Base-by-base conservation (phyloP, 176 grass and related monocot genomes). In the Thalia dealbata region DNA sequence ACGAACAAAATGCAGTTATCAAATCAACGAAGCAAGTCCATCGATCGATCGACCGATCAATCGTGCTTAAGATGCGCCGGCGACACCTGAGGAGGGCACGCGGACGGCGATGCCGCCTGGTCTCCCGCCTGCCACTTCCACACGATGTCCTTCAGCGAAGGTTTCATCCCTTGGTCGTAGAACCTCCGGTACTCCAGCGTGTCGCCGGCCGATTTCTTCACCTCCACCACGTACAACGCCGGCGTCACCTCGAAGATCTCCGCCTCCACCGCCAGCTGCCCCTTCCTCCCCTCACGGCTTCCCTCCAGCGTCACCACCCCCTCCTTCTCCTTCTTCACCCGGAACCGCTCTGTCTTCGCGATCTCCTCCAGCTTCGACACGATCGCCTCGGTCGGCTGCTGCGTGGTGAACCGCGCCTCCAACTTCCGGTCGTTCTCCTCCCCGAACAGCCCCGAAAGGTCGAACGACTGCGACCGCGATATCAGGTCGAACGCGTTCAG, bases 401-500 rank as follows among this genome's bases (percentile, higher is more conserved):
- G 79, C 29, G 86, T 92, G 86, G 89, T 91, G 75, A 91, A 96
- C 76, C 80, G 75, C 0, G 82, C 73, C 64, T 81, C 83, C 2
- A 86, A 43, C 76, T 79, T 76, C 74, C 88, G 86, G 45, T 73
- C 78, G 50, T 83, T 69, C 28, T 85, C 89, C 63, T 81, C 76
- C 73, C 82, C 89, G 71, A 96, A 96, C 60, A 96, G 75, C 67
- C 89, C 79, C 62, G 89, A 96, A 22, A 96, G 86, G 71, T 96
- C 89, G 64, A 96, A 92, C 72, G 88, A 89, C 35, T 72, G 79
- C 76, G 88, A 96, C 18, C 89, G 82, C 18, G 92, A 91, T 50
- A 96, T 96, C 52, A 96, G 85, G 81, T 96, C 92, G 73, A 96
- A 96, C 5, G 92, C 92, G 58, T 96, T 96, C 78, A 96, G 61